Evolutionary conservation across 1,284 basidiomycete species (phyloP).

Genomic region (Boletus semigastroideus): DNA sequence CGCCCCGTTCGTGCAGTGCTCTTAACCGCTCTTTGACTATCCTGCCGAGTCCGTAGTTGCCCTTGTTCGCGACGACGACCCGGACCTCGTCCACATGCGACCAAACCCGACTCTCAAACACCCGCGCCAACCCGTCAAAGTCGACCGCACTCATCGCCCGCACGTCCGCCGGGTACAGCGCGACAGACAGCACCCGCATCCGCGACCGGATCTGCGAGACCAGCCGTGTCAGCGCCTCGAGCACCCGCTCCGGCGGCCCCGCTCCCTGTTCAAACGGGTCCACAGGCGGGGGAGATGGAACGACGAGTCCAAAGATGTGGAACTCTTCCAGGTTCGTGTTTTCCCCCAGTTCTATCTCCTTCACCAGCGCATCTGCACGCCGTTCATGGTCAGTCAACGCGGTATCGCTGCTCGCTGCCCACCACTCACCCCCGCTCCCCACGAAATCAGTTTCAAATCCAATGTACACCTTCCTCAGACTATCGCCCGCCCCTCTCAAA

Average conservation of each 20-base stretch:
- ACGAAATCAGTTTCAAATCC: slow-evolving; percentile 34
- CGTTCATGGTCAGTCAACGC: slow-evolving; percentile 7
- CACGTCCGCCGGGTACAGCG: slow-evolving; percentile 32
- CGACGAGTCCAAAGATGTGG: slow-evolving; percentile 34
- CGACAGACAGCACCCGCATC: slow-evolving; percentile 32
- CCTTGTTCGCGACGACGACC: slow-evolving; percentile 33
- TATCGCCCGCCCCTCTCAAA: slow-evolving; percentile 19
- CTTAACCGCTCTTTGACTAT: slow-evolving; percentile 26
- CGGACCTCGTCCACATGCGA: slow-evolving; percentile 28
- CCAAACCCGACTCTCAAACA: slow-evolving; percentile 29
- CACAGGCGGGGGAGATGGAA: slow-evolving; percentile 31
- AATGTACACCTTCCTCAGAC: slow-evolving; percentile 27
- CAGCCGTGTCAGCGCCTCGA: slow-evolving; percentile 27
- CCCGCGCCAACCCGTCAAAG: slow-evolving; percentile 29
- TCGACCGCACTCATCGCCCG: slow-evolving; percentile 30
- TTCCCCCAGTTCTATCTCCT: slow-evolving; percentile 25
- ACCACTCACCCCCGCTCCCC: slow-evolving; percentile 30
- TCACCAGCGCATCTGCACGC: slow-evolving; percentile 26
- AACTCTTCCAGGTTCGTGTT: slow-evolving; percentile 30
- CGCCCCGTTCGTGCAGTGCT: slow-evolving; percentile 25
- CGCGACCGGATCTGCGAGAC: slow-evolving; percentile 27
- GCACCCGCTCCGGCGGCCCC: slow-evolving; percentile 8
- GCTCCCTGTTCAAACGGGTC: slow-evolving; percentile 22
- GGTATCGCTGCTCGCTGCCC: not conserved
- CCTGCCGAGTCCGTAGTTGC: slow-evolving; percentile 25